These are phyloP conservation scores for Gnomoniopsis smithogilvyi DNA, from an alignment of 2,329 filamentous ascomycete genomes.

Conservation along the genomic window DNA sequence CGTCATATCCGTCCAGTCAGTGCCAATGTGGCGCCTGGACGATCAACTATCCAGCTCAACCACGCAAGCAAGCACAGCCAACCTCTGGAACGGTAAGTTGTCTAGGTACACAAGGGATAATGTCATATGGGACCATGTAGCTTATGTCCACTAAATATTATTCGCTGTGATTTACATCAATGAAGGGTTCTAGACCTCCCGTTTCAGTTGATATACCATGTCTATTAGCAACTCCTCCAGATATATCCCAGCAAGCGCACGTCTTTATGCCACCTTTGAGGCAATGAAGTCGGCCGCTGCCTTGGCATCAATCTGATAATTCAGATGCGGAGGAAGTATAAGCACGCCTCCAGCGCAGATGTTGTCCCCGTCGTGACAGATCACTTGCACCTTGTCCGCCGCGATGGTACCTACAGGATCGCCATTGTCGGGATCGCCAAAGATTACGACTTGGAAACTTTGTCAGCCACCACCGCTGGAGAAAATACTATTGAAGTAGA, in stretches of 20 bases:
- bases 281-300: slow-evolving; percentile 4
- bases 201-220: not conserved
- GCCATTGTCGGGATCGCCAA: slow-evolving; percentile 22
- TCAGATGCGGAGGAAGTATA: not conserved
- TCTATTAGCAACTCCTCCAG: not conserved
- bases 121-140: too few species aligned
- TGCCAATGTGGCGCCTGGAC: too few species aligned
- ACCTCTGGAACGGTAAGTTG: too few species aligned
- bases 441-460: slow-evolving; percentile 21
- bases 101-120: too few species aligned
- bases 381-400: slow-evolving; percentile 9
- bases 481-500: too few species aligned
- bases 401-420: slow-evolving; percentile 14
- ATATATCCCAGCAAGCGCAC: not conserved
- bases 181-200: too few species aligned
- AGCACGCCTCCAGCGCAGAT: slow-evolving; percentile 14
- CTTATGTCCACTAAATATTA: too few species aligned
- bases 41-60: too few species aligned
- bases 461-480: not conserved
- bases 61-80: too few species aligned
- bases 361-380: slow-evolving; percentile 18
- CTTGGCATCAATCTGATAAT: slow-evolving; percentile 8
- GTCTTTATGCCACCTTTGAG: not conserved
- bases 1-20: too few species aligned
- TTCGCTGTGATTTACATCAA: too few species aligned